Evolutionary conservation across 495 filamentous ascomycete species (phyloP).

Genomic region (Talaromyces trachyspermus): DNA sequence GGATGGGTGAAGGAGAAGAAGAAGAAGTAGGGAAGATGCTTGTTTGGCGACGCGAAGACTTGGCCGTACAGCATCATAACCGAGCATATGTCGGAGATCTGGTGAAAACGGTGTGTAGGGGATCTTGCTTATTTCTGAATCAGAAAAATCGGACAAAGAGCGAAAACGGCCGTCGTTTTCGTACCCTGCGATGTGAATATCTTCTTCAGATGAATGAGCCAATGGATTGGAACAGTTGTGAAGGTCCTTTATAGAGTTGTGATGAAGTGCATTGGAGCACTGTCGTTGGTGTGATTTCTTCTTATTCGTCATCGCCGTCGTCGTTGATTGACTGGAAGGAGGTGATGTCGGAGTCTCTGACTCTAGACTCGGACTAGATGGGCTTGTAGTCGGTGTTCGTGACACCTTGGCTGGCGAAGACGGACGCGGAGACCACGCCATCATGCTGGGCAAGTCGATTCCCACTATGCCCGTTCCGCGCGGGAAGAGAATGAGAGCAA

Average conservation of each 20-base stretch:
- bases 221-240: not conserved
- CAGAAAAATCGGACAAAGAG: constrained; percentile 3
- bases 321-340: constrained; percentile 34
- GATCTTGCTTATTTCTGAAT: not conserved
- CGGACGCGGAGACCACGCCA: constrained; percentile 33
- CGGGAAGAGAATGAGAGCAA: constrained; percentile 78
- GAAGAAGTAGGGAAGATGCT: too few relatives aligned
- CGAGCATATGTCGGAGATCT: constrained; percentile 5
- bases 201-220: not conserved
- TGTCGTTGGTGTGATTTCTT: constrained; percentile 18
- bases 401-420: constrained; percentile 16
- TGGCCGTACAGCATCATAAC: constrained; percentile 3
- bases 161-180: constrained; percentile 3
- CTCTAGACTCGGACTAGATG: constrained; percentile 17
- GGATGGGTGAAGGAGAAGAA: constrained; percentile 15
- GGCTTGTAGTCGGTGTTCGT: not conserved
- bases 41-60: constrained; percentile 10
- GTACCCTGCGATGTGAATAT: not conserved
- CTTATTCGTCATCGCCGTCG: too few relatives aligned
- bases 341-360: constrained; percentile 32
- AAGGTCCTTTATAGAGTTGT: not conserved
- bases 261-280: not conserved
- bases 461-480: constrained; percentile 22
- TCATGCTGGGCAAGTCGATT: constrained; percentile 41
- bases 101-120: not conserved